Conservation (phyloP, 129 eudicot genomes). For the Pulicaria dysenterica region DNA sequence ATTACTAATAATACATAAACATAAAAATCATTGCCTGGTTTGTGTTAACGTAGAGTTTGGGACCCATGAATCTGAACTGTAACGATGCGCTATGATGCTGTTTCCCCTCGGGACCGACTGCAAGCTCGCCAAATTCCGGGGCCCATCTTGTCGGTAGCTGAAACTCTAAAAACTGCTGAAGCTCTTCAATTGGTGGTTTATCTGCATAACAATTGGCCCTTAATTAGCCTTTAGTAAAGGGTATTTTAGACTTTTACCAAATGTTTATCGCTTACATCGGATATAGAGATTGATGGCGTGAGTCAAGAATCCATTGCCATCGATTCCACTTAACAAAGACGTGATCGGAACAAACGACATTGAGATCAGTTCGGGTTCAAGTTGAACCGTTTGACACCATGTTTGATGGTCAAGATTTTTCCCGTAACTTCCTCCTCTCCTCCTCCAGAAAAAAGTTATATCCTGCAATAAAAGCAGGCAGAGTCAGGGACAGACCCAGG, state of each 20-base stretch:
- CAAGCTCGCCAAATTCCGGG: constrained; percentile 72
- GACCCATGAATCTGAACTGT: constrained; percentile 73
- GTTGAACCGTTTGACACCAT: constrained; percentile 74
- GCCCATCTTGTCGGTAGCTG: constrained; percentile 85
- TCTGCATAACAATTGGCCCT: constrained; percentile 40
- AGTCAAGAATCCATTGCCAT: constrained; percentile 72
- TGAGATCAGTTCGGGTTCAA: constrained; percentile 67
- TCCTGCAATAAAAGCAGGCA: constrained; percentile 43
- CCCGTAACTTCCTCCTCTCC: constrained; percentile 67
- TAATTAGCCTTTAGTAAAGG: not conserved
- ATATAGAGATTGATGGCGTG: constrained; percentile 79
- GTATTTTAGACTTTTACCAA: constrained; percentile 14
- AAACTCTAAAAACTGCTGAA: constrained; percentile 69
- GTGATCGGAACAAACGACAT: constrained; percentile 75
- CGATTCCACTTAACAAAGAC: constrained; percentile 65
- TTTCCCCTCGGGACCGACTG: constrained; percentile 71
- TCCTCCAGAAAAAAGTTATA: constrained; percentile 66
- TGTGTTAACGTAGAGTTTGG: constrained; percentile 74
- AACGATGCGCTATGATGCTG: constrained; percentile 55
- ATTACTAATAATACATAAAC: not conserved
- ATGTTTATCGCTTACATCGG: constrained; percentile 53
- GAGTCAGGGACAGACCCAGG: too few relatives aligned
- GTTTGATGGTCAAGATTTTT: constrained; percentile 50
- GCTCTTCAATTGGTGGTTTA: constrained; percentile 79
- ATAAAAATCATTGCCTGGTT: constrained; percentile 41